Evolutionary conservation across 495 filamentous ascomycete species (phyloP).

Genomic region (Jackrogersella minutella): DNA sequence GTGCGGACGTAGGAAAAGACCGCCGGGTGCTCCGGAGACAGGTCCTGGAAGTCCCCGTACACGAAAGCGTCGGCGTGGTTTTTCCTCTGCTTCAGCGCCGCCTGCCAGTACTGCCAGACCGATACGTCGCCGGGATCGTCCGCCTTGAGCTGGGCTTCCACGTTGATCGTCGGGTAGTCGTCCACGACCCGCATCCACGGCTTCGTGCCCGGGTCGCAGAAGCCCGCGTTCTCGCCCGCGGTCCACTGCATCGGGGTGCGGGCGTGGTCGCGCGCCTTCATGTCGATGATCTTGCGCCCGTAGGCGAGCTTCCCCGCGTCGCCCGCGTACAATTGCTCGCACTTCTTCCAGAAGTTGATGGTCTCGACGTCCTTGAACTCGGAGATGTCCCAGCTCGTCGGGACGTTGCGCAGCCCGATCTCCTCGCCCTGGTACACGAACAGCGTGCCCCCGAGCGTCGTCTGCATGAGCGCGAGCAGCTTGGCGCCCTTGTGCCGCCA

Average conservation of each 20-base stretch:
- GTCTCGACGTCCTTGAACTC: conserved; percentile 73
- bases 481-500: conserved; percentile 59
- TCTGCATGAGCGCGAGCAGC: conserved; percentile 66
- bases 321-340: conserved; percentile 28
- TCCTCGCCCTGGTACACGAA: conserved; percentile 79
- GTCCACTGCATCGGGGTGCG: conserved; percentile 71
- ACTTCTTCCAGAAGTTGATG: conserved; percentile 65
- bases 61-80: conserved; percentile 64
- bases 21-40: conserved; percentile 37
- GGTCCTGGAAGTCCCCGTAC: conserved; percentile 63
- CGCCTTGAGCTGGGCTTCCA: conserved; percentile 45
- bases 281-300: conserved; percentile 52
- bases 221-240: conserved; percentile 60
- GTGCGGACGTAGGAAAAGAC: conserved; percentile 44
- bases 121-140: conserved; percentile 42
- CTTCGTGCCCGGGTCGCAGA: conserved; percentile 42
- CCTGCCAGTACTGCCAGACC: conserved; percentile 59
- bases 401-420: conserved; percentile 69
- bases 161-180: conserved; percentile 54
- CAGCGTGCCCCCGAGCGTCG: conserved; percentile 65
- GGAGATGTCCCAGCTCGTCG: conserved; percentile 63
- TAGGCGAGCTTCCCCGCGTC: conserved; percentile 48
- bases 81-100: conserved; percentile 54
- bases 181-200: conserved; percentile 66
- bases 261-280: conserved; percentile 67